These are phyloP conservation scores for Rugonectria rugulosa DNA, from an alignment of 2,329 filamentous ascomycete genomes.

Conservation along the genomic window DNA sequence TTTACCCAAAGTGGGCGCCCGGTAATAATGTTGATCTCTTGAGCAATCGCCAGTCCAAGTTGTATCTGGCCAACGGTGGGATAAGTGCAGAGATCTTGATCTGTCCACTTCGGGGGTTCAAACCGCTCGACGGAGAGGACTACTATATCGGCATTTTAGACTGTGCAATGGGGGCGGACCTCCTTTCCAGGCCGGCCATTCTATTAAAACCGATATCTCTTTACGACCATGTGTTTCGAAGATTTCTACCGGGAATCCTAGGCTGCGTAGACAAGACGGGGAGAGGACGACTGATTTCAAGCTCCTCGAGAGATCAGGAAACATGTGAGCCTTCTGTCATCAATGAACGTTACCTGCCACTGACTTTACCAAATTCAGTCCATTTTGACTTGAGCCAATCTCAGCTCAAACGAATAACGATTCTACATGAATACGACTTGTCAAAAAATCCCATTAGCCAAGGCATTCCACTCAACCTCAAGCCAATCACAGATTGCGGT, in stretches of 20 bases:
- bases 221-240: background rate
- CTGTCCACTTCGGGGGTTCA: conserved; percentile 4
- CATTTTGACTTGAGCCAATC: conserved; percentile 8
- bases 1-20: conserved; percentile 1
- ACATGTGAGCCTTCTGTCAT: background rate
- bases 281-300: background rate
- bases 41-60: conserved; percentile 10
- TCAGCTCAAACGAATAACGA: background rate
- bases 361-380: background rate
- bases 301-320: background rate
- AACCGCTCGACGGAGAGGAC: conserved; percentile 2
- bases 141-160: conserved; percentile 14
- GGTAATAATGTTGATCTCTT: conserved; percentile 2
- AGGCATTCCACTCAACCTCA: conserved; percentile 8
- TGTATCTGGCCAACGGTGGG: conserved; percentile 11
- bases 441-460: conserved; percentile 6
- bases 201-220: conserved; percentile 5
- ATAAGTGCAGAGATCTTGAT: conserved; percentile 1
- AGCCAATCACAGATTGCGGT: conserved; percentile 4
- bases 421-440: conserved; percentile 12
- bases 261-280: conserved; percentile 10
- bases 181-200: conserved; percentile 12
- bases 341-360: background rate
- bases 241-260: conserved; percentile 10
- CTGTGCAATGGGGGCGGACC: conserved; percentile 6